Base-by-base conservation (phyloP, 2,329 filamentous ascomycete genomes). In the Pyrenophora teres region DNA sequence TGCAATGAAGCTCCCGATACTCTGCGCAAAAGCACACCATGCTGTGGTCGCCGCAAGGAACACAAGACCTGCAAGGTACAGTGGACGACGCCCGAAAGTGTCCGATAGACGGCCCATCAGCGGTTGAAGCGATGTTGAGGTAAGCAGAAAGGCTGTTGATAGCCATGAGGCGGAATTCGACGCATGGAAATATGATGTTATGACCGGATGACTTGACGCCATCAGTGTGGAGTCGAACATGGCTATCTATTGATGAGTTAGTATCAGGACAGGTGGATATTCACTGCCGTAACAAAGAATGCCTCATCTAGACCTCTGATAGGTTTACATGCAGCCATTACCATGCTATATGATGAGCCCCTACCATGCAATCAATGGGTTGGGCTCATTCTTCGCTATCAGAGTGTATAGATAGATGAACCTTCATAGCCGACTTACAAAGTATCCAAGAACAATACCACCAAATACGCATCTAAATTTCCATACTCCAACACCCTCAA, bases 101-200 rank as follows among this genome's bases (percentile, higher is more conserved):
- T 93, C 89, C 1, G 88, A 91, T 1, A 92, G 70, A 2, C 89
- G 82, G 3, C 88, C 89, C 57, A 90, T 83, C 1, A 93, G 75
- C 0, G 90, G 89, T 72, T 92, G 87, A 50, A 90, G 87, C 19
- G 87, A 84, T 1, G 89, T 92, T 3, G 85, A 89, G 0, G 89
- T 91, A 32, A 94, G 79, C 31, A 93, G 74, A 59, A 92, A 93
- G 0, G 88, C 84, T 0, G 89, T 93, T 1, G 88, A 91, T 4
- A 93, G 79, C 90, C 90, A 94, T 2, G 89, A 91, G 3, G 90
- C 90, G 40, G 85, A 85, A 70, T 93, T 91, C 27, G 88, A 89
- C 41, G 87, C 83, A 54, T 86, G 77, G 72, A 93, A 93, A 70
- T 92, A 85, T 0, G 88, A 91, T 0, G 89, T 92, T 55, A 93